Percentiles rank a stretch among this genome's conserved stretches.
phyloP scores from a whole-genome alignment of 1,284 basidiomycete genomes.

The Ustilago shanxiensis region DNA sequence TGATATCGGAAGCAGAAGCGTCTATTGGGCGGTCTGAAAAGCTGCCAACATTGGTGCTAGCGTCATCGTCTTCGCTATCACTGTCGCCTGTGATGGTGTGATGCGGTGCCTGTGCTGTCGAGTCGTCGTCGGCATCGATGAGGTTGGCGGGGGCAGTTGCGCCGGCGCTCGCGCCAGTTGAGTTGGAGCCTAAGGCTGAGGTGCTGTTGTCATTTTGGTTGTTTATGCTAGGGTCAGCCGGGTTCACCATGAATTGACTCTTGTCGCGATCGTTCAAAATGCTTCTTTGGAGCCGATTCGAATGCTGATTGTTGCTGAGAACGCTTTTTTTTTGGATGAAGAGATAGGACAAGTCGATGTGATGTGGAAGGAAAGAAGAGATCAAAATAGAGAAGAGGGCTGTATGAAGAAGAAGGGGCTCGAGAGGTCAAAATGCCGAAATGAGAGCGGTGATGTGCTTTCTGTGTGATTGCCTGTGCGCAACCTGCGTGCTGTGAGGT shows the following conservation, averaged over 20 bases:
- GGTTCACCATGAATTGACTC: constrained; percentile 24
- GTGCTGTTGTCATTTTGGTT: constrained; percentile 18
- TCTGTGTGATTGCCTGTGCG: neutral
- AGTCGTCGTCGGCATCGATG: constrained; percentile 14
- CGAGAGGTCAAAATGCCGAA: neutral
- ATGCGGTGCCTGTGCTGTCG: constrained; percentile 33
- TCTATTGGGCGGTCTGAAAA: constrained; percentile 19
- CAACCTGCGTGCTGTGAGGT: too few relatives aligned
- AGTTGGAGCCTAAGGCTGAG: constrained; percentile 22
- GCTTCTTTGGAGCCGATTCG: too few relatives aligned
- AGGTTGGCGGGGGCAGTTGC: constrained; percentile 7
- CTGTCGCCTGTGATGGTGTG: constrained; percentile 32
- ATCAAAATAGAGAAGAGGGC: neutral
- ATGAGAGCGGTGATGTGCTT: neutral
- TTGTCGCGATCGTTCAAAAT: neutral
- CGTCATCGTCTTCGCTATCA: constrained; percentile 29
- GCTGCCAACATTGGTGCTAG: constrained; percentile 39
- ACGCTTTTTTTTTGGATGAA: neutral
- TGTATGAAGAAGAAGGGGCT: neutral
- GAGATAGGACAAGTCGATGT: neutral
- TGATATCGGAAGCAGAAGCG: constrained; percentile 7
- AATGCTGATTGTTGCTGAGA: neutral
- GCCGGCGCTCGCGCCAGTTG: constrained; percentile 9
- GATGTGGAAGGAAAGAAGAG: neutral
- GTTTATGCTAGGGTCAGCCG: constrained; percentile 4